Percentiles rank a stretch among this genome's conserved stretches.
phyloP scores from a whole-genome alignment of 2,329 filamentous ascomycete genomes.

The Verticillium klebahnii region DNA sequence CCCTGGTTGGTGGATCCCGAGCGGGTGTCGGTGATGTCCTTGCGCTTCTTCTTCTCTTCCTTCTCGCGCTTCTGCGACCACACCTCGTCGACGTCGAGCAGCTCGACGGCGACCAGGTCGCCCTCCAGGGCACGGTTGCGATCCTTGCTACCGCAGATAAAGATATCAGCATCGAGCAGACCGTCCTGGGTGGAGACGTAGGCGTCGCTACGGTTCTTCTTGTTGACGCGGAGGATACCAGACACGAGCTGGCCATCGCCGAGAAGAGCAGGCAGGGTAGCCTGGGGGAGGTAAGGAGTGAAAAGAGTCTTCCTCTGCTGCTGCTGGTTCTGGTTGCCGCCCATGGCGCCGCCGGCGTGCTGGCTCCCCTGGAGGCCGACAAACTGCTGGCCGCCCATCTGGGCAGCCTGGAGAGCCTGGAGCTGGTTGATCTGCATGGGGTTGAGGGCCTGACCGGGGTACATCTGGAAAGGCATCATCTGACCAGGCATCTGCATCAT shows the following conservation, averaged over 20 bases:
- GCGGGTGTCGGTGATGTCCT: conserved; percentile 93
- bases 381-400: conserved; percentile 73
- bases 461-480: conserved; percentile 82
- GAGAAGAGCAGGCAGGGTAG: conserved; percentile 83
- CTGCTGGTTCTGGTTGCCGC: conserved; percentile 65
- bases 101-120: conserved; percentile 90
- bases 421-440: conserved; percentile 85
- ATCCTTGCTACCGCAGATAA: conserved; percentile 99
- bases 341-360: conserved; percentile 55
- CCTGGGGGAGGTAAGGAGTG: conserved; percentile 94
- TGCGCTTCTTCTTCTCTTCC: conserved; percentile 99
- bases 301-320: conserved; percentile 98
- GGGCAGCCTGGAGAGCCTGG: conserved; percentile 85
- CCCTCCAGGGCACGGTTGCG: conserved; percentile 95
- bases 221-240: conserved; percentile 96
- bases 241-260: conserved; percentile 91
- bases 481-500: conserved; percentile 82
- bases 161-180: conserved; percentile 91
- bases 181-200: conserved; percentile 92
- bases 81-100: conserved; percentile 96
- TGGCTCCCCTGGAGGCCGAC: conserved; percentile 66
- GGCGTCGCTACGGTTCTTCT: conserved; percentile 98
- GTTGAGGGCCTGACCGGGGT: conserved; percentile 79
- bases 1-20: conserved; percentile 66
- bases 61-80: conserved; percentile 99